These are phyloP conservation scores for Fraxinus albicans DNA, from an alignment of 305 asterid species.

Conservation along the genomic window DNA sequence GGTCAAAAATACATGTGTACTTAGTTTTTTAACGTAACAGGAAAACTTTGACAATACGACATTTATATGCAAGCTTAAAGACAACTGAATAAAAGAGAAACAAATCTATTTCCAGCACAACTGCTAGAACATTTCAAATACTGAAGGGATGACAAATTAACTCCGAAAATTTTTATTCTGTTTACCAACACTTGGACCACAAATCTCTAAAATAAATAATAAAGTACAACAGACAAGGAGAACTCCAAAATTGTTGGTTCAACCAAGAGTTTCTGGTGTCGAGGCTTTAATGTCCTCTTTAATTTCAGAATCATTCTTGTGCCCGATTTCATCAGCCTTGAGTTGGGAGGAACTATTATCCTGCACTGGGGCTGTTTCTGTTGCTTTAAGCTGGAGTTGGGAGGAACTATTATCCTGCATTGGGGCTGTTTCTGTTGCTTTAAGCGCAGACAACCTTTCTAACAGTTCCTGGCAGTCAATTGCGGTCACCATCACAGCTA, in stretches of 20 bases:
- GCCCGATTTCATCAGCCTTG: constrained; percentile 29
- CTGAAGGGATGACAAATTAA: neutral
- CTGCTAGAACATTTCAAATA: neutral
- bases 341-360: neutral
- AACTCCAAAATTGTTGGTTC: constrained; percentile 10
- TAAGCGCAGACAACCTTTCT: constrained; percentile 55
- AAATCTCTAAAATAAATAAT: neutral
- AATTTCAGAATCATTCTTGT: constrained; percentile 22
- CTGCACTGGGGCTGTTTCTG: constrained; percentile 18
- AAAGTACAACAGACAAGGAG: neutral
- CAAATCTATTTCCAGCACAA: neutral
- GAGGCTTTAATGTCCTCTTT: constrained; percentile 20
- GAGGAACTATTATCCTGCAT: too few species aligned
- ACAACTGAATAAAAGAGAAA: neutral
- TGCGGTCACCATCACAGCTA: constrained; percentile 80
- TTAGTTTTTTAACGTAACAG: neutral
- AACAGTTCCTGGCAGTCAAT: constrained; percentile 80
- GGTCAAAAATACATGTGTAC: too few species aligned
- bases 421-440: constrained; percentile 25
- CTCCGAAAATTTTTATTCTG: constrained; percentile 4
- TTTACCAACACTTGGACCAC: neutral
- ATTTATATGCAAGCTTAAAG: neutral
- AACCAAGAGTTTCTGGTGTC: constrained; percentile 23
- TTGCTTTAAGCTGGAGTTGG: constrained; percentile 18
- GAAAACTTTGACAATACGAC: neutral